phyloP scores from a whole-genome alignment of 2,329 filamentous ascomycete species.

The Ceratocystiopsis sp. region DNA sequence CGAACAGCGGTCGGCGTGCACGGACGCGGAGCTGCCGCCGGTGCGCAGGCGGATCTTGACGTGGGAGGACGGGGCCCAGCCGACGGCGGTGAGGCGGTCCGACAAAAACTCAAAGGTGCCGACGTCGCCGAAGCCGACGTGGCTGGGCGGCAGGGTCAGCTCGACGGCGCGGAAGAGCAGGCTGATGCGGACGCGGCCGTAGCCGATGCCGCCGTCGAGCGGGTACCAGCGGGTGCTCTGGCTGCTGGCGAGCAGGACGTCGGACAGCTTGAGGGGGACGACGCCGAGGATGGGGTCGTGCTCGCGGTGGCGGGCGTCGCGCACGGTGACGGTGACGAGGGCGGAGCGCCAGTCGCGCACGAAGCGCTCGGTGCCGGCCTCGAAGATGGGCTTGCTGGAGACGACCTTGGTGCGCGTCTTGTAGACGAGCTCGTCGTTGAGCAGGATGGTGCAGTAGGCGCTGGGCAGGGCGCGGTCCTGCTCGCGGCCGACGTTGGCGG shows the following conservation, averaged over 20 bases:
- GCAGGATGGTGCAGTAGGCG: conserved; percentile 81
- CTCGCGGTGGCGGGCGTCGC: conserved; percentile 75
- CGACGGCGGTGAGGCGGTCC: conserved; percentile 46
- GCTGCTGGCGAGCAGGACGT: conserved; percentile 74
- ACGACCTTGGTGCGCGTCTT: conserved; percentile 91
- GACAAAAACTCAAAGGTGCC: conserved; percentile 83
- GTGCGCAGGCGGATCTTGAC: conserved; percentile 68
- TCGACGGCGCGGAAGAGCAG: conserved; percentile 82
- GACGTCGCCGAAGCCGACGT: conserved; percentile 78
- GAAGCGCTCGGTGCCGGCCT: conserved; percentile 86
- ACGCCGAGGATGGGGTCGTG: conserved; percentile 92
- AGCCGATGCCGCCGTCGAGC: conserved; percentile 86
- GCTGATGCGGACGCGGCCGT: conserved; percentile 76
- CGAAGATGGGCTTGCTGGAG: conserved; percentile 90
- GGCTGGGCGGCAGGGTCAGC: conserved; percentile 63
- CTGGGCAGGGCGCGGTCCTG: conserved; percentile 64
- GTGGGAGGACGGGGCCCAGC: conserved; percentile 45
- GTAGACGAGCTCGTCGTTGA: conserved; percentile 79
- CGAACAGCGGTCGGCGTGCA: conserved; percentile 48
- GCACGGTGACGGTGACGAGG: conserved; percentile 74
- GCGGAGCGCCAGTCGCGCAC: conserved; percentile 82
- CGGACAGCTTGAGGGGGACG: conserved; percentile 71
- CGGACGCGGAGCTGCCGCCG: conserved; percentile 60
- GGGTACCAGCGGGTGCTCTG: conserved; percentile 88
- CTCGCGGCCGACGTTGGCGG: conserved; percentile 77